Percentiles rank a stretch among this genome's conserved stretches.
Conservation (phyloP, 768 basidiomycete genomes). For the Mycena maculata region DNA sequence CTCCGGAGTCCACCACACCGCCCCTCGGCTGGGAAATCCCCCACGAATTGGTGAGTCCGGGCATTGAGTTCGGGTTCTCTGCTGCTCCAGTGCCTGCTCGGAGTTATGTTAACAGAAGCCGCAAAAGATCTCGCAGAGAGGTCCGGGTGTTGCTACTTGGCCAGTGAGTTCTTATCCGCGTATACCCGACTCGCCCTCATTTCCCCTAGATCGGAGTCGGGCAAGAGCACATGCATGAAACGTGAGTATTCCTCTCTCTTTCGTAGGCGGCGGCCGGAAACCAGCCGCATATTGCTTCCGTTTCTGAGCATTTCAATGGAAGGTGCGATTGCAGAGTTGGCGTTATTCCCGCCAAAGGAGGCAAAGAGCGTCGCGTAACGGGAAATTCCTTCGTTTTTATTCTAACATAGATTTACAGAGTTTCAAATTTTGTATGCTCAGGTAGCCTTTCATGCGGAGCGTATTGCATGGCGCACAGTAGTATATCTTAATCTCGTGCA, state of each 20-base stretch:
- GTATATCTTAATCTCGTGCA: slow-evolving; percentile 90
- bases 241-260: slow-evolving; percentile 64
- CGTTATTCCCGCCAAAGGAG: slow-evolving; percentile 26
- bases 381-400: not conserved
- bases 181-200: slow-evolving; percentile 14
- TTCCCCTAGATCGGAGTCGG: slow-evolving; percentile 72
- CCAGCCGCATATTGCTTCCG: slow-evolving; percentile 31
- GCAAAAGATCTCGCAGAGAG: slow-evolving; percentile 68
- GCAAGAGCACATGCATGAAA: slow-evolving; percentile 89
- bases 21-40: too few species aligned
- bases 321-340: too few species aligned
- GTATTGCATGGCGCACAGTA: slow-evolving; percentile 88
- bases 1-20: too few species aligned
- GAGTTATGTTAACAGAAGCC: too few species aligned
- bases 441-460: slow-evolving; percentile 80
- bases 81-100: too few species aligned
- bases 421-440: slow-evolving; percentile 87
- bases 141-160: slow-evolving; percentile 85
- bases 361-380: slow-evolving; percentile 7
- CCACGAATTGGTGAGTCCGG: too few species aligned
- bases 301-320: slow-evolving; percentile 33
- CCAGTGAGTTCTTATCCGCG: slow-evolving; percentile 52
- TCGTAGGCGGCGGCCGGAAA: slow-evolving; percentile 15
- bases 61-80: too few species aligned
- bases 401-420: slow-evolving; percentile 58